Conservation (phyloP, 306 rosid species). For the Cicer cuneatum region DNA sequence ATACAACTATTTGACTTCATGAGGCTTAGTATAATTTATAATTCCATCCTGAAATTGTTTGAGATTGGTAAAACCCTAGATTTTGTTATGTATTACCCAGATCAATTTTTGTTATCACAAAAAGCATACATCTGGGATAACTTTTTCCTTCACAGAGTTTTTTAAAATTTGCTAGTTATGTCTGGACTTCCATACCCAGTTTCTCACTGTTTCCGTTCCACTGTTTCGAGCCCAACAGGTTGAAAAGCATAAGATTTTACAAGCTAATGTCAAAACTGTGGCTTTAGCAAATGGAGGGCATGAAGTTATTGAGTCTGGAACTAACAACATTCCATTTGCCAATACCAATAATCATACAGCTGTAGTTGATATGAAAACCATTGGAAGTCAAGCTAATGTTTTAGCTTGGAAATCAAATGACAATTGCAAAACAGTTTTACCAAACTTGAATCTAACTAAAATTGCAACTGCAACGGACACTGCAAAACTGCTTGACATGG, state of each 20-base stretch:
- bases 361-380: conserved; percentile 43
- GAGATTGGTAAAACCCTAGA: conserved; percentile 19
- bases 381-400: conserved; percentile 48
- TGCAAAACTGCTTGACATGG: conserved; percentile 46
- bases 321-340: conserved; percentile 40
- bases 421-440: conserved; percentile 47
- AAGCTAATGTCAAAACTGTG: conserved; percentile 54
- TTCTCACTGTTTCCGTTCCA: conserved; percentile 30
- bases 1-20: conserved; percentile 25
- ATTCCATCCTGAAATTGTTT: conserved; percentile 4
- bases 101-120: not conserved
- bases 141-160: conserved; percentile 22
- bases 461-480: conserved; percentile 39
- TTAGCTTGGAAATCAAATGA: conserved; percentile 48
- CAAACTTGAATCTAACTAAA: conserved; percentile 44
- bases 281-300: conserved; percentile 53
- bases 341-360: conserved; percentile 46
- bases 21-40: not conserved
- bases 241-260: conserved; percentile 88
- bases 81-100: conserved; percentile 17
- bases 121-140: not conserved
- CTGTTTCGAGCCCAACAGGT: conserved; percentile 57
- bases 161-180: conserved; percentile 26
- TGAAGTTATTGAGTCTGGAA: conserved; percentile 45
- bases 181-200: not conserved